These are phyloP conservation scores for Datura wrightii DNA, from an alignment of 257 asterid species.

Conservation along the genomic window DNA sequence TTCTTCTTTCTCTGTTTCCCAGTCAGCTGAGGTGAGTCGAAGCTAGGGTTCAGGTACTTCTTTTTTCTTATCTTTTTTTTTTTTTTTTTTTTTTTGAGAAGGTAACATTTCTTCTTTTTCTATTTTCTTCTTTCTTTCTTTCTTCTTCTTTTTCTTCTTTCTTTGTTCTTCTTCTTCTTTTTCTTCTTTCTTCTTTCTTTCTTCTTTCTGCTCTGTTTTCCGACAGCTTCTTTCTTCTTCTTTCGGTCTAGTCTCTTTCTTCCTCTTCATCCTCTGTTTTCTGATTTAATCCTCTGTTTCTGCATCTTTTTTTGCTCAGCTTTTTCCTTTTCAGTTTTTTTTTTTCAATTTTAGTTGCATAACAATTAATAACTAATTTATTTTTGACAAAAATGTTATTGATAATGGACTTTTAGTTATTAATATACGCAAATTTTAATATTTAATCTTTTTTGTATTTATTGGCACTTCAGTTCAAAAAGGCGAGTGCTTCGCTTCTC, in stretches of 20 bases:
- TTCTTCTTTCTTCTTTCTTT: too few relatives aligned
- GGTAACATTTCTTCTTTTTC: neutral
- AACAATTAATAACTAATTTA: neutral
- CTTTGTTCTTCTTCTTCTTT: too few relatives aligned
- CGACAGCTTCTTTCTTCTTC: too few relatives aligned
- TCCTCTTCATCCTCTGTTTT: neutral
- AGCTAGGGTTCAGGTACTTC: neutral
- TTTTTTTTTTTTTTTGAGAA: too few relatives aligned
- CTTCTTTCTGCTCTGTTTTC: too few relatives aligned
- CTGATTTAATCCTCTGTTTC: neutral
- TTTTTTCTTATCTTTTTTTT: too few relatives aligned
- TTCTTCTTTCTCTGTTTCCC: neutral
- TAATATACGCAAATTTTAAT: neutral
- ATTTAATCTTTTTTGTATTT: neutral
- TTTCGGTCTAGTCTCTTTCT: too few relatives aligned
- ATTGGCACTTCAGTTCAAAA: neutral
- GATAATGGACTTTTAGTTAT: neutral
- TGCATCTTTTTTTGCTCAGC: neutral
- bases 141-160: neutral
- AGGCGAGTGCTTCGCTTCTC: neutral
- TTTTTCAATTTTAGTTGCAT: neutral
- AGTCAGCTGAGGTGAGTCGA: neutral
- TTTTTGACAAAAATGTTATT: neutral
- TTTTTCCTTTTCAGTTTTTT: neutral
- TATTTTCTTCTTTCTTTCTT: neutral